phyloP scores from a whole-genome alignment of 1,139 yeast species.

The Candida smagusa region DNA sequence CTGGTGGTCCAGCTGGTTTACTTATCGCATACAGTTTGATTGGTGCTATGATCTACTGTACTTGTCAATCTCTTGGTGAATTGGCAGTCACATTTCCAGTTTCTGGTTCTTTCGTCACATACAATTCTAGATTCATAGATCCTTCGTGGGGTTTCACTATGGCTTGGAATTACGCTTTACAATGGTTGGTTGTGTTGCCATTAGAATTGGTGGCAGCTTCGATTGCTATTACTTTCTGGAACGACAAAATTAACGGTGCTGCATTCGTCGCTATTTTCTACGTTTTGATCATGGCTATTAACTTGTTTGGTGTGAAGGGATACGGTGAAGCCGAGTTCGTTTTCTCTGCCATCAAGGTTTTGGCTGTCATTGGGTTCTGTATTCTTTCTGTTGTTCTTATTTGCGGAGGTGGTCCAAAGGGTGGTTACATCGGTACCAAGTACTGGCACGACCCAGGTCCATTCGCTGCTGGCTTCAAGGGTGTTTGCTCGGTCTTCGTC shows the following conservation, averaged over 20 bases:
- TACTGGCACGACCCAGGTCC: constrained; percentile 65
- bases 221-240: constrained; percentile 66
- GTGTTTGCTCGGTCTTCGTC: constrained; percentile 40
- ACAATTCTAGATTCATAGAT: constrained; percentile 62
- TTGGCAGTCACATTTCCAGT: constrained; percentile 65
- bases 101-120: constrained; percentile 69
- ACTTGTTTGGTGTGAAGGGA: constrained; percentile 60
- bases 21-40: constrained; percentile 44
- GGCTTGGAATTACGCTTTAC: constrained; percentile 68
- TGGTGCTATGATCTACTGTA: constrained; percentile 51
- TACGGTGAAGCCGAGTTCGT: constrained; percentile 69
- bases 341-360: constrained; percentile 56
- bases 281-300: constrained; percentile 51
- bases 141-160: constrained; percentile 75
- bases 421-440: constrained; percentile 51
- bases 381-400: constrained; percentile 65
- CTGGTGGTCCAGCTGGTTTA: constrained; percentile 40
- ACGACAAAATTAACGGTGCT: constrained; percentile 51
- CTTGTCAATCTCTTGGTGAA: constrained; percentile 69
- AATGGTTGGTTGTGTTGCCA: constrained; percentile 69
- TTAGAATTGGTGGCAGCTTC: constrained; percentile 72
- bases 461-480: constrained; percentile 61
- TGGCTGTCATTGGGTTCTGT: constrained; percentile 64
- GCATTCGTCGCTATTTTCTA: constrained; percentile 69
- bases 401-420: constrained; percentile 59